phyloP scores from a whole-genome alignment of 192 early-diverging fungal genomes.

The Neocallimastix lanati region DNA sequence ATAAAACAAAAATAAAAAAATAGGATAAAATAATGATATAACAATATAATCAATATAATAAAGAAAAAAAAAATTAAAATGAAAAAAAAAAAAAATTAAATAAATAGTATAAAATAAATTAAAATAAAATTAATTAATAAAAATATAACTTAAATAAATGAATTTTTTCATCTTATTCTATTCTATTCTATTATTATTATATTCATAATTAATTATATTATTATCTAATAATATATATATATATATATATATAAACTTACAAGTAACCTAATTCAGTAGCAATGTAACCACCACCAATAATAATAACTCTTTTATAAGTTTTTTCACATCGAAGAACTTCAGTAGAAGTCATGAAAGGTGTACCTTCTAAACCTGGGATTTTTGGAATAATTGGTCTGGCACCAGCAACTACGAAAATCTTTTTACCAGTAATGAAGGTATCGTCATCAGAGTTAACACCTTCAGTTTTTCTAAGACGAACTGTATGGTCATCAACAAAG shows the following conservation, averaged over 20 bases:
- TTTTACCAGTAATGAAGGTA: not conserved
- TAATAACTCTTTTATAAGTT: constrained; percentile 7
- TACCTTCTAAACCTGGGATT: constrained; percentile 12
- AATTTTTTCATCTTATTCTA: no score
- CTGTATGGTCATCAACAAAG: not conserved
- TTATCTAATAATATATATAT: no score
- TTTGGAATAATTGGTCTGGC: constrained; percentile 11
- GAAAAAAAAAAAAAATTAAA: no score
- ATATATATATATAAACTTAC: no score
- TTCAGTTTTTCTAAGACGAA: not conserved
- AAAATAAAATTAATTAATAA: no score
- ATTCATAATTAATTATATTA: no score
- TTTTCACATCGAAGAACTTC: constrained; percentile 8
- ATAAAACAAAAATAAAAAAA: not conserved
- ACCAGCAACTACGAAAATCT: constrained; percentile 12
- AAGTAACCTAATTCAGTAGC: constrained; percentile 15
- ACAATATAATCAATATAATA: no score
- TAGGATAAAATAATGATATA: no score
- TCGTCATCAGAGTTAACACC: not conserved
- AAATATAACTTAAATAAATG: no score
- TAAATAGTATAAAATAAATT: no score
- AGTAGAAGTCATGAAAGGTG: constrained; percentile 12
- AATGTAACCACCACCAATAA: constrained; percentile 19
- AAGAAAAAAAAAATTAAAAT: no score
- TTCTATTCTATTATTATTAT: no score